phyloP scores from a whole-genome alignment of 805 yeast species.

The Candida cerambycidarum region DNA sequence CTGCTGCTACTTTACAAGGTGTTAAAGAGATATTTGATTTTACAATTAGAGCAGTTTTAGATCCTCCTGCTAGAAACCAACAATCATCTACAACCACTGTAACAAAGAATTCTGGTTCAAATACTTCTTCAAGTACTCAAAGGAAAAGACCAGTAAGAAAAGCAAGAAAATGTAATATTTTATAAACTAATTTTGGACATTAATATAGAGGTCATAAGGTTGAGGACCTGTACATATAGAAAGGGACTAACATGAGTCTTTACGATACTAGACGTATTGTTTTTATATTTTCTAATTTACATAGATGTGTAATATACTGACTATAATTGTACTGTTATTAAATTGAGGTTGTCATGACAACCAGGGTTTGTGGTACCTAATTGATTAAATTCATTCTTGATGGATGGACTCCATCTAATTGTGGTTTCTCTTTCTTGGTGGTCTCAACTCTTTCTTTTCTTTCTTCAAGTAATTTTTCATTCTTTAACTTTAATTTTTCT shows the following conservation, averaged over 20 bases:
- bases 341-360: neutral
- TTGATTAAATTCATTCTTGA: slow-evolving; percentile 56
- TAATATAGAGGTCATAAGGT: neutral
- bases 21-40: slow-evolving; percentile 81
- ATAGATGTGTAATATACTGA: slow-evolving; percentile 10
- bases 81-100: slow-evolving; percentile 14
- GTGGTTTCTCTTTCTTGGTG: slow-evolving; percentile 13
- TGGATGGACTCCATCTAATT: slow-evolving; percentile 53
- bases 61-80: slow-evolving; percentile 40
- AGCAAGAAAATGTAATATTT: slow-evolving; percentile 41
- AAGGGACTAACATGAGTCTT: too few species aligned
- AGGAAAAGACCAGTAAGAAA: slow-evolving; percentile 30
- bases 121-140: slow-evolving; percentile 9
- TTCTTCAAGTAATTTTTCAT: slow-evolving; percentile 70
- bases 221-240: neutral
- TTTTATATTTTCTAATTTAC: neutral
- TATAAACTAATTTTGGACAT: slow-evolving; percentile 19
- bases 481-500: slow-evolving; percentile 73
- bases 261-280: slow-evolving; percentile 7
- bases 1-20: slow-evolving; percentile 86
- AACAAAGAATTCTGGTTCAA: slow-evolving; percentile 12
- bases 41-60: slow-evolving; percentile 70
- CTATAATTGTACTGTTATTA: neutral
- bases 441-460: slow-evolving; percentile 54
- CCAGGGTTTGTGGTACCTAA: neutral